Conservation (phyloP, 2,329 filamentous ascomycete species). For the Pyricularia grisea region DNA sequence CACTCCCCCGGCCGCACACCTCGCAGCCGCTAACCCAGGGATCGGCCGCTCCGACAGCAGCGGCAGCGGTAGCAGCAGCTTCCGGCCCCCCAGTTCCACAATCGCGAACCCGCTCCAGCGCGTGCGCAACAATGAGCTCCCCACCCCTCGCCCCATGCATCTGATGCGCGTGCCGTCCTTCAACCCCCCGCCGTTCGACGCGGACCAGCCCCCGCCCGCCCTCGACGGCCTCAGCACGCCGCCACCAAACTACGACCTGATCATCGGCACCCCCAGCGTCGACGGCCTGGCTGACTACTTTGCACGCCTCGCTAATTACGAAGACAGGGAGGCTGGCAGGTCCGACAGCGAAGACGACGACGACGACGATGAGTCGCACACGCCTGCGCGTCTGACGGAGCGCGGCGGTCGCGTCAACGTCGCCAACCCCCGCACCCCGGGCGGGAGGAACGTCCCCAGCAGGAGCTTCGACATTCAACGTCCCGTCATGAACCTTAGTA, state of each 20-base stretch:
- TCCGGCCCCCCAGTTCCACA: slow-evolving; percentile 6
- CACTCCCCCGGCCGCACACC: slow-evolving; percentile 48
- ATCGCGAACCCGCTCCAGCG: slow-evolving; percentile 21
- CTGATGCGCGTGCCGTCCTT: slow-evolving; percentile 76
- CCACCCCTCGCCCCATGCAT: slow-evolving; percentile 50
- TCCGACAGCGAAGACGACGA: slow-evolving; percentile 22
- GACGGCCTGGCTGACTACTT: slow-evolving; percentile 81
- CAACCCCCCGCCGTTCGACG: slow-evolving; percentile 80
- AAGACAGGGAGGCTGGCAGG: slow-evolving; percentile 22
- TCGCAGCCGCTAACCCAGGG: slow-evolving; percentile 19
- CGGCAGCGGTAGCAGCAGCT: background rate
- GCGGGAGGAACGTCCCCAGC: slow-evolving; percentile 41
- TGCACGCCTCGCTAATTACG: slow-evolving; percentile 64
- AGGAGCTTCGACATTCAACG: slow-evolving; percentile 46
- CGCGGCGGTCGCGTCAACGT: slow-evolving; percentile 48
- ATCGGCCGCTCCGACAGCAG: slow-evolving; percentile 11
- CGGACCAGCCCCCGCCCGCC: slow-evolving; percentile 60
- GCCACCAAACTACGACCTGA: slow-evolving; percentile 74
- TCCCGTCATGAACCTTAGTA: slow-evolving; percentile 24
- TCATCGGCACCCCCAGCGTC: slow-evolving; percentile 60
- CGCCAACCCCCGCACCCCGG: slow-evolving; percentile 45
- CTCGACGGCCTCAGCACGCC: slow-evolving; percentile 52
- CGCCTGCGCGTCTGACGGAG: slow-evolving; percentile 33
- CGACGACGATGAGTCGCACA: slow-evolving; percentile 22
- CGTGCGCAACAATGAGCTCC: slow-evolving; percentile 18